A percentile compares a stretch with the other conserved stretches of the same genome.
Evolutionary conservation across 2,329 filamentous ascomycete species (phyloP).

Genomic region (Diaporthe sp.): DNA sequence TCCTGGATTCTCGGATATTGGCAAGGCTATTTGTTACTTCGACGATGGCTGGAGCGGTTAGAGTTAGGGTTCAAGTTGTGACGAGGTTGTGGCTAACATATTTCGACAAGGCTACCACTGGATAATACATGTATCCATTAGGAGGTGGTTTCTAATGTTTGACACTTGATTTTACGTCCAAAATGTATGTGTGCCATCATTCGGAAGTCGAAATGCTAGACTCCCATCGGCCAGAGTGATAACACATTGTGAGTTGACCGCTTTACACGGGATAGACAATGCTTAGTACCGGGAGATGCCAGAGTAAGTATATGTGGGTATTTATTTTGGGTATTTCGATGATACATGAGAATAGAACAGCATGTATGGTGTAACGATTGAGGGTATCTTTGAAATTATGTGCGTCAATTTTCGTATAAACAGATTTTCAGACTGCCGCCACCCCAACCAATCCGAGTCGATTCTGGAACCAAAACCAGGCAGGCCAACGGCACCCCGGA

Average conservation of each 20-base stretch:
- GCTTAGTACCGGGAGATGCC: not conserved
- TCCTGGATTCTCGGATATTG: not conserved
- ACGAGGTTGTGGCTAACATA: not conserved
- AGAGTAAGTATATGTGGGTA: not conserved
- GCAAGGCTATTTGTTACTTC: constrained; percentile 4
- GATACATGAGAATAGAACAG: fast-evolving
- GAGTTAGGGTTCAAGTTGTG: not conserved
- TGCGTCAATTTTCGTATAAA: constrained; percentile 20
- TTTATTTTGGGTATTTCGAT: not conserved
- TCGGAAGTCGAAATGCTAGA: not conserved
- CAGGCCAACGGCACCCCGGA: not conserved
- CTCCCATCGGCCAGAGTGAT: not conserved
- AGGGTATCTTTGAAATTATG: constrained; percentile 20
- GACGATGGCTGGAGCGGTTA: not conserved
- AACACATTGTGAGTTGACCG: not conserved
- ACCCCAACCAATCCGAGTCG: not conserved
- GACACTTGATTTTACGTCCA: too few relatives aligned
- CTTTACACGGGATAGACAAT: not conserved
- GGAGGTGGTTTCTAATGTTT: too few relatives aligned
- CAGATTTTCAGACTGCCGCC: not conserved
- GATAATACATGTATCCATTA: not conserved
- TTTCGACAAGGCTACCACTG: not conserved
- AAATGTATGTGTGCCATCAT: not conserved
- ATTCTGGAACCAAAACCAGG: not conserved
- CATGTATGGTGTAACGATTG: not conserved